phyloP scores from a whole-genome alignment of 2,329 filamentous ascomycete genomes.

The Sporothrix protearum region DNA sequence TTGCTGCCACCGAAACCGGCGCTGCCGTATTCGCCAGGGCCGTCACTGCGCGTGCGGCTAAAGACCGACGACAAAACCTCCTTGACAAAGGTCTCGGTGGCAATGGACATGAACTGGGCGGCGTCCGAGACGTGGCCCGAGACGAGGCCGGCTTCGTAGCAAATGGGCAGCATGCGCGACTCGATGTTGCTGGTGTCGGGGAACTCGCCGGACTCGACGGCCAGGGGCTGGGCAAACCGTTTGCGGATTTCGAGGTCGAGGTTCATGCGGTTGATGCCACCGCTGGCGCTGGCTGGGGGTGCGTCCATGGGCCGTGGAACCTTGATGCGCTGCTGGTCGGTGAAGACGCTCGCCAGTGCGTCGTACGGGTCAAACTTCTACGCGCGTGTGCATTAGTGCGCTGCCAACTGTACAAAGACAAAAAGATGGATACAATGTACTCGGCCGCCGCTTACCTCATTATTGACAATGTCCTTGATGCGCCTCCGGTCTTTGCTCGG shows the following conservation, averaged over 20 bases:
- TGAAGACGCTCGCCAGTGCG: slow-evolving; percentile 50
- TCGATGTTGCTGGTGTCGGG: slow-evolving; percentile 62
- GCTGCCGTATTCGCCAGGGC: slow-evolving; percentile 58
- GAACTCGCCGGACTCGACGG: slow-evolving; percentile 66
- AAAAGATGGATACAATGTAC: too few species aligned
- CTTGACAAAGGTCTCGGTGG: slow-evolving; percentile 65
- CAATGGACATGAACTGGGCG: slow-evolving; percentile 61
- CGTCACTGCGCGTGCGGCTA: slow-evolving; percentile 62
- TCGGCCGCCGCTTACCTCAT: slow-evolving; percentile 51
- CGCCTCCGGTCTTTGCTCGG: slow-evolving; percentile 63
- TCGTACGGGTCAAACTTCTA: slow-evolving; percentile 54
- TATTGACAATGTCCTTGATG: slow-evolving; percentile 61
- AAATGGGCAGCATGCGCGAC: slow-evolving; percentile 63
- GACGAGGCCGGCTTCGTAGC: slow-evolving; percentile 61
- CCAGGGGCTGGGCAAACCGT: slow-evolving; percentile 60
- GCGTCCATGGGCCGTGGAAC: slow-evolving; percentile 51
- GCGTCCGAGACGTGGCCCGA: slow-evolving; percentile 59
- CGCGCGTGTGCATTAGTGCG: background rate
- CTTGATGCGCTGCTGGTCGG: slow-evolving; percentile 48
- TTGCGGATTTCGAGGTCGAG: slow-evolving; percentile 66
- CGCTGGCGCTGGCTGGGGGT: slow-evolving; percentile 58
- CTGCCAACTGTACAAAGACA: too few species aligned
- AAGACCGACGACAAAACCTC: slow-evolving; percentile 62
- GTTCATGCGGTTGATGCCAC: slow-evolving; percentile 75
- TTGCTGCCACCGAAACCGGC: slow-evolving; percentile 62